Evolutionary conservation across 2,329 filamentous ascomycete genomes (phyloP), one percentile per base, ranked within the genome.

Genomic region (Stachybotrys chlorohalonatus): DNA sequence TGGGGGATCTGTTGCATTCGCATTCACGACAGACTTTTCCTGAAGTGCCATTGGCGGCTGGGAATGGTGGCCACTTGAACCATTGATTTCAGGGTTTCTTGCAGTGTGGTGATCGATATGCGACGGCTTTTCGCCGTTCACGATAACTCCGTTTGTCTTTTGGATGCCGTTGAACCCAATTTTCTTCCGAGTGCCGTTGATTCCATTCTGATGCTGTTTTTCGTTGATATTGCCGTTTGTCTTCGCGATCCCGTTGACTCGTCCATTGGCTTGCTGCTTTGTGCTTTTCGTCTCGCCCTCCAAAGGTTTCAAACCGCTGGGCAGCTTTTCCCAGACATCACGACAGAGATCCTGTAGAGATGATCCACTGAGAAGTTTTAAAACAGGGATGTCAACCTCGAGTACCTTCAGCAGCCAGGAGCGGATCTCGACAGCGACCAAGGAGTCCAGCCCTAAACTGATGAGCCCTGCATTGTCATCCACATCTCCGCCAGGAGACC

Each of bases 391-490:
- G 51, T 77, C 70, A 1, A 71, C 62, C 0, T 69, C 56, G 0
- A 77, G 47, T 47, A 72, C 64, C 53, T 74, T 75, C 30, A 70
- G 49, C 54, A 78, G 76, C 76, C 77, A 80, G 6, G 69, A 64
- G 3, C 75, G 70, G 9, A 72, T 52, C 50, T 45, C 15, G 24
- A 52, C 32, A 16, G 50, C 50, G 5, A 52, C 32, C 5, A 52
- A 16, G 5, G 50, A 52, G 36, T 52, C 50, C 6, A 52, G 7
- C 7, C 50, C 50, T 47, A 47, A 16, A 16, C 46, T 16, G 46
- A 47, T 47, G 36, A 42, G 36, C 2, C 36, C 36, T 2, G 13
- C 13, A 42, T 42, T 42, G 9, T 42, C 36, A 42, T 42, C 36
- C 13, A 42, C 36, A 13, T 42, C 36, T 42, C 36, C 36, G 5